Conservation (phyloP, 2,329 filamentous ascomycete species). For the Keithomyces neogunnii region DNA sequence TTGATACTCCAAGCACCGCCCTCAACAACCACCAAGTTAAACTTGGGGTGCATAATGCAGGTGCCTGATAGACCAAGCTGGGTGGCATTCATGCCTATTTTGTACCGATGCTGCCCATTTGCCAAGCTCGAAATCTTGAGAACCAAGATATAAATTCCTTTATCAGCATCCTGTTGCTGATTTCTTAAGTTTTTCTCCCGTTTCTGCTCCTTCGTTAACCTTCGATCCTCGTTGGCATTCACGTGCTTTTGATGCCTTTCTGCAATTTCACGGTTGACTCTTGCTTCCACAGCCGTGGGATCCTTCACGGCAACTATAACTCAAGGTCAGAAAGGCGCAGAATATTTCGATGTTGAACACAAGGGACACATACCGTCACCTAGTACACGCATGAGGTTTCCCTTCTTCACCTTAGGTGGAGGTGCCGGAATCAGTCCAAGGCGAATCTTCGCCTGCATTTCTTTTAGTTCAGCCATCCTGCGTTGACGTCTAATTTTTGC, state of each 20-base stretch:
- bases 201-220: conserved; percentile 79
- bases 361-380: conserved; percentile 56
- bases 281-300: conserved; percentile 90
- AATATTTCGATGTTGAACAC: not conserved
- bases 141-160: conserved; percentile 77
- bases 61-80: conserved; percentile 79
- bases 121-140: conserved; percentile 86
- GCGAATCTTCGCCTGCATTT: conserved; percentile 92
- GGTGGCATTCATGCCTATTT: conserved; percentile 86
- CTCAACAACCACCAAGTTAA: conserved; percentile 86
- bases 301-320: conserved; percentile 65
- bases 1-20: conserved; percentile 77
- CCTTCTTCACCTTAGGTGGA: conserved; percentile 93
- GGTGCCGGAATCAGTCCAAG: conserved; percentile 83
- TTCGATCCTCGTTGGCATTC: conserved; percentile 70
- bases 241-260: conserved; percentile 76
- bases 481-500: conserved; percentile 84
- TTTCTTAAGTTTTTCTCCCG: conserved; percentile 76
- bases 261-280: conserved; percentile 86
- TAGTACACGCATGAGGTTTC: conserved; percentile 93
- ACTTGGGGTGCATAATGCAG: conserved; percentile 83
- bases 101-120: conserved; percentile 89
- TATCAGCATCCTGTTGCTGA: conserved; percentile 79
- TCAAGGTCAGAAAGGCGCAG: not conserved
- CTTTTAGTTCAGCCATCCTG: conserved; percentile 87